phyloP scores from a whole-genome alignment of 768 basidiomycete species.

The Tulasnella sp. region DNA sequence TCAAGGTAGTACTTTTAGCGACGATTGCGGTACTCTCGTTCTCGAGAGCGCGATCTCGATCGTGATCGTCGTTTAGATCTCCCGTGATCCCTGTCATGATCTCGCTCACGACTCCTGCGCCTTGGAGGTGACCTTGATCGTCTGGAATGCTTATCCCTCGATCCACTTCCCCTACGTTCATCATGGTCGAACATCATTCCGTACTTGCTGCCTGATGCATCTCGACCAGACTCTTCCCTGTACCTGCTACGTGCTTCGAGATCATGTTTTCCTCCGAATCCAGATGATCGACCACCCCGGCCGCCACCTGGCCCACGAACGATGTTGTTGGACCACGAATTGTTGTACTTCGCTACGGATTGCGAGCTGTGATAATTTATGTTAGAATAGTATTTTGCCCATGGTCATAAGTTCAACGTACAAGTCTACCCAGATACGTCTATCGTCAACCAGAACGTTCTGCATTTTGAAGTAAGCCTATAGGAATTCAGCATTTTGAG shows the following conservation, averaged over 20 bases:
- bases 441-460: constrained; percentile 93
- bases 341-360: constrained; percentile 83
- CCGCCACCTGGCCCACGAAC: constrained; percentile 26
- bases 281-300: constrained; percentile 26
- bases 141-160: constrained; percentile 1
- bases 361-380: constrained; percentile 48
- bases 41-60: too few species aligned
- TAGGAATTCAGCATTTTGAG: constrained; percentile 1
- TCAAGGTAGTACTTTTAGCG: too few species aligned
- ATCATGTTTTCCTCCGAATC: constrained; percentile 62
- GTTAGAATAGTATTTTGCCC: not conserved
- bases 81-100: too few species aligned
- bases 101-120: constrained; percentile 12
- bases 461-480: constrained; percentile 99
- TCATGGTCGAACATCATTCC: constrained; percentile 79
- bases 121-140: not conserved
- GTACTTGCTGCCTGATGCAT: constrained; percentile 33
- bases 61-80: too few species aligned
- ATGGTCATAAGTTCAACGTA: constrained; percentile 29
- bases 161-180: constrained; percentile 21
- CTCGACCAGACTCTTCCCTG: constrained; percentile 36
- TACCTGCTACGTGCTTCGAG: constrained; percentile 62
- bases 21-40: too few species aligned
- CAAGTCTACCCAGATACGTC: constrained; percentile 99
- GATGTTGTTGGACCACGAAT: constrained; percentile 61